Evolutionary conservation across 2,329 filamentous ascomycete species (phyloP), one percentile per base, ranked within the genome.

Genomic region (Sporothrix humicola): DNA sequence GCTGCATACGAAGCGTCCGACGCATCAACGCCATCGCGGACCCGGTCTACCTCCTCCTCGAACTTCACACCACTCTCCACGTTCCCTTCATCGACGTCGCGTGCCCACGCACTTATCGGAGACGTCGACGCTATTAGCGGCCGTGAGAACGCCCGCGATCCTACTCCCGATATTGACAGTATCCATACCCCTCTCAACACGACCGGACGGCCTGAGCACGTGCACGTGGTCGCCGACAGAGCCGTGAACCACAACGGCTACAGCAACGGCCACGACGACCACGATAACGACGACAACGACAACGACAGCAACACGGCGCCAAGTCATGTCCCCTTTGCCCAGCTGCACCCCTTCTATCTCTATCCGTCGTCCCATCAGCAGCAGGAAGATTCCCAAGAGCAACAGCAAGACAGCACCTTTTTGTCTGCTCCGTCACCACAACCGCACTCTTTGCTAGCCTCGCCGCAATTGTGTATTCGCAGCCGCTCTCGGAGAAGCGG

Each of bases 31-130:
- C 72, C 69, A 9, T 65, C 71, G 2, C 73, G 69, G 44, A 70
- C 72, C 1, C 74, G 54, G 2, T 75, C 75, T 2, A 54, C 72
- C 0, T 71, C 75, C 6, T 75, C 75, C 17, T 76, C 74, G 23
- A 68, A 56, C 13, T 70, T 20, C 12, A 71, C 72, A 26, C 71
- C 74, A 5, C 71, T 71, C 6, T 73, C 73, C 3, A 73, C 73
- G 1, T 69, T 75, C 37, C 74, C 74, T 0, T 75, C 75, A n/a
- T 46, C 75, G 54, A 71, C 73, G 15, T 65, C 73, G 23, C 72
- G 66, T n/a, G 50, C 59, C 3, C 44, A 26, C n/a, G 26, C 42
- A 7, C 31, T 37, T 37, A 42, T 66, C 13, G 52, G 58, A 50
- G 23, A 46, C 4, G 12, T 56, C 9, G 52, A 56, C 52, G 20